Base-by-base conservation (phyloP, 306 rosid genomes). In the Nissolia schottii region DNA sequence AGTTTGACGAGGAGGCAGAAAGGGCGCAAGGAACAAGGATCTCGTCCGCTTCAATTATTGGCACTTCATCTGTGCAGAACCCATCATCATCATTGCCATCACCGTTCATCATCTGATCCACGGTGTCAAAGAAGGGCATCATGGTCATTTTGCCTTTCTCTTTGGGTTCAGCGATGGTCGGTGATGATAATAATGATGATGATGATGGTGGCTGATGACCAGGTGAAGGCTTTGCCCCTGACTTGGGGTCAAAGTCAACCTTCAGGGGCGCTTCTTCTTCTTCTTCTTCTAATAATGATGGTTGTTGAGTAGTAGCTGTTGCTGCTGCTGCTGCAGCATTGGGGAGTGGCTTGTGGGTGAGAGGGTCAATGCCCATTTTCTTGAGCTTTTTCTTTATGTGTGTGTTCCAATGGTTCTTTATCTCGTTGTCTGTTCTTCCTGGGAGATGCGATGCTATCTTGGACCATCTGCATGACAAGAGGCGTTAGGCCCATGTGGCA, bases 401-500 rank as follows among this genome's bases (percentile, higher is more conserved):
- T 27, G 97, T 91, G 34, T 91, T 91, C 97, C 97, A 91, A 16
- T 91, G 97, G 55, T 91, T 91, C 50, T 91, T 92, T 0, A 92
- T 87, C 67, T 92, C 97, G 67, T 92, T 92, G 53, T 89, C 97
- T 4, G 97, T 92, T 80, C 97, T 84, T 79, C 97, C 97, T 0
- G 97, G 90, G 11, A 92, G 89, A 73, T 87, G 91, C 77, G 96
- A 87, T 50, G 96, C 96, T 75, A 92, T 92, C 75, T 87, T 87
- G 1, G 97, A 92, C 97, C 97, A 92, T 77, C 96, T 92, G 70
- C 6, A 71, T 8, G n/a, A n/a, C n/a, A 18, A 60, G 41, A 25
- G 53, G 3, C 6, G 59, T n/a, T 25, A 53, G 63, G 31, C 53
- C 22, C 73, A 48, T 45, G 25, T 9, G 10, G 48, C 40, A 6